Evolutionary conservation across 352 stramenopile genomes (phyloP), one percentile per base, ranked within the genome.

Genomic region (Globisporangium abappressorium): DNA sequence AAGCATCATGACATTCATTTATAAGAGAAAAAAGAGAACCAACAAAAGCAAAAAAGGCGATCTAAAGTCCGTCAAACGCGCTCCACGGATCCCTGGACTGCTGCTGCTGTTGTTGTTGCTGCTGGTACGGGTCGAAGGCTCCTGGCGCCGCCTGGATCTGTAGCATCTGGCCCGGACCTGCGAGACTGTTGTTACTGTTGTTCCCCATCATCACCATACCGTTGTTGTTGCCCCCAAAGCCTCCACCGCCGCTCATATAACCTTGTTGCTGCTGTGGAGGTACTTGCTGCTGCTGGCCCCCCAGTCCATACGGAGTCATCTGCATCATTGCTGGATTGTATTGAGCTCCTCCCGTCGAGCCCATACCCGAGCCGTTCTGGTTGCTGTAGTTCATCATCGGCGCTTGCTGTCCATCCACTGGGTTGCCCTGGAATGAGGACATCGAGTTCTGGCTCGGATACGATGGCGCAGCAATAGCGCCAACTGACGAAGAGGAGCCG

Each of bases 301-400:
- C 72, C 57, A 92, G 75, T 30, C 85, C 85, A 69, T 92, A 93
- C 66, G 85, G 85, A 34, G 81, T 89, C 80, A 93, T 87, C 69
- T 93, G 85, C 78, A 87, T 87, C 80, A 87, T 85, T 36, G 65
- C 74, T 20, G 77, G 71, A 62, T 85, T 88, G 73, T 88, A 82
- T 67, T 89, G 75, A 47, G 9, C 30, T 15, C 26, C 24, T 22
- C 53, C 51, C 34, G 34, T 41, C 8, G 34, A 41, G 51, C 51
- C 53, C 53, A 58, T 81, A 75, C 63, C 46, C 36, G 30, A 76
- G 80, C 72, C 75, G 34, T 53, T 30, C 46, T 74, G 73, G 56
- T 73, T 77, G 36, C 67, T 67, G 57, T 86, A 81, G 28, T 63
- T 69, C 34, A 65, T 56, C 57, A 68, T 71, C 30, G 57, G n/a